Evolutionary conservation across 2,329 filamentous ascomycete genomes (phyloP), one percentile per base, ranked within the genome.

Genomic region (Ceratocystis lukuohia): DNA sequence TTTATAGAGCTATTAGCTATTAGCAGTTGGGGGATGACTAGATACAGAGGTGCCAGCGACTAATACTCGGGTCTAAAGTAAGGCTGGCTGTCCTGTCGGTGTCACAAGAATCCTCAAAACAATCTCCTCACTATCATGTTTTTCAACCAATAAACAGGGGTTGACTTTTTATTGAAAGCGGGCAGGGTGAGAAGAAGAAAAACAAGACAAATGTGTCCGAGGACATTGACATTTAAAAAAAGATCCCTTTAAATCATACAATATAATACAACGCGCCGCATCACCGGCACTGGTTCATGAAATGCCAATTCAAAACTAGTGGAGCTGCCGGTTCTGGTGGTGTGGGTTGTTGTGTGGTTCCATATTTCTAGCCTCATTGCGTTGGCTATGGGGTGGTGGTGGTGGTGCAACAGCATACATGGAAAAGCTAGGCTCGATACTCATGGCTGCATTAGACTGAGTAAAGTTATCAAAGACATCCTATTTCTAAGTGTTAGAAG

Each of bases 391-490:
- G 1, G 30, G 30, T 5, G 28, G 37, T 5, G 37, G 37, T 28
- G 10, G 3, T 10, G 56, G 12, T 10, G 17, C 56, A 10, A 30
- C 5, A n/a, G 20, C 17, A 10, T 59, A 59, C 25, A 68, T 53
- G 5, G 59, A 50, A 17, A 68, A 45, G 22, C 61, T 28, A 8
- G 66, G 63, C 17, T 66, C 66, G 37, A 68, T 61, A 4, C 44
- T 48, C 22, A 68, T 63, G n/a, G 64, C 67, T 8, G 67, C 45
- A 48, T 63, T 61, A 12, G 64, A 73, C 68, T 85, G 82, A 0
- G 82, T 78, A 68, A 80, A 84, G 64, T 78, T 83, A 68, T 85
- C 82, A 61, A 85, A 80, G 12, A 80, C 79, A 56, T 79, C 79
- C 82, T 84, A 64, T 45, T 61, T 4, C 66, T 17, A 10, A 67